Evolutionary conservation across 352 stramenopile genomes (phyloP).

Genomic region (Saprolegnia diclina): DNA sequence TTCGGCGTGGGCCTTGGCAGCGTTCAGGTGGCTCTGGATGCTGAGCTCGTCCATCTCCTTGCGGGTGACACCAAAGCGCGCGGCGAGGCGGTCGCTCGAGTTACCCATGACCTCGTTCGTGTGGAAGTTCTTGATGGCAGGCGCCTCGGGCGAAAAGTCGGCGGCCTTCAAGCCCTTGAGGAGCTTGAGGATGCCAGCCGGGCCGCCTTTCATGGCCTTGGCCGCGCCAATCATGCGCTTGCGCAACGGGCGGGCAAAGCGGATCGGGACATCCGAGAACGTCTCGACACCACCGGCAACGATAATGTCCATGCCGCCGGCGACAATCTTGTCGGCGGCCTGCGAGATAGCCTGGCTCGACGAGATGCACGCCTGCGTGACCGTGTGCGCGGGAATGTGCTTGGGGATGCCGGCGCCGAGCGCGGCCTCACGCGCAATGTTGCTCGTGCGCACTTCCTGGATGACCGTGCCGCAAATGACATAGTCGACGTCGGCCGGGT

Average conservation of each 20-base stretch:
- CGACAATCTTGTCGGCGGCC: constrained; percentile 94
- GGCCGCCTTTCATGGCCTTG: constrained; percentile 95
- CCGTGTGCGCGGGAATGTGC: constrained; percentile 92
- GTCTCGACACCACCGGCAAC: constrained; percentile 95
- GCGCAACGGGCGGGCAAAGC: constrained; percentile 85
- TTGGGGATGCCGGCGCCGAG: constrained; percentile 95
- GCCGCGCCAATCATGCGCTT: constrained; percentile 78
- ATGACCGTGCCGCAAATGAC: constrained; percentile 95
- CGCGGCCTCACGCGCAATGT: constrained; percentile 95
- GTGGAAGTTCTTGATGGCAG: constrained; percentile 98
- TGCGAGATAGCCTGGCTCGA: constrained; percentile 92
- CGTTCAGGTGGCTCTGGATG: constrained; percentile 90
- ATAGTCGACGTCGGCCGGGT: constrained; percentile 95
- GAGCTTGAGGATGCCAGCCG: constrained; percentile 83
- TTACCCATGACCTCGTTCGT: constrained; percentile 99
- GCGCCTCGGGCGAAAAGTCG: constrained; percentile 89
- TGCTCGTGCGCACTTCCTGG: constrained; percentile 95
- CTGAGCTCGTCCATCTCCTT: constrained; percentile 97
- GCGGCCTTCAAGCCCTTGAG: constrained; percentile 92
- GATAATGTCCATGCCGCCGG: constrained; percentile 92
- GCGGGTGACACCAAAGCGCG: constrained; percentile 92
- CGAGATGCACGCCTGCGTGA: constrained; percentile 95
- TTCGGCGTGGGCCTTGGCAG: constrained; percentile 91
- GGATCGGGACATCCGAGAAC: constrained; percentile 97
- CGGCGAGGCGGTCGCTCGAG: constrained; percentile 90